Evolutionary conservation across 345 rosid species (phyloP), one percentile per base, ranked within the genome.

Genomic region (Kandelia obovata): DNA sequence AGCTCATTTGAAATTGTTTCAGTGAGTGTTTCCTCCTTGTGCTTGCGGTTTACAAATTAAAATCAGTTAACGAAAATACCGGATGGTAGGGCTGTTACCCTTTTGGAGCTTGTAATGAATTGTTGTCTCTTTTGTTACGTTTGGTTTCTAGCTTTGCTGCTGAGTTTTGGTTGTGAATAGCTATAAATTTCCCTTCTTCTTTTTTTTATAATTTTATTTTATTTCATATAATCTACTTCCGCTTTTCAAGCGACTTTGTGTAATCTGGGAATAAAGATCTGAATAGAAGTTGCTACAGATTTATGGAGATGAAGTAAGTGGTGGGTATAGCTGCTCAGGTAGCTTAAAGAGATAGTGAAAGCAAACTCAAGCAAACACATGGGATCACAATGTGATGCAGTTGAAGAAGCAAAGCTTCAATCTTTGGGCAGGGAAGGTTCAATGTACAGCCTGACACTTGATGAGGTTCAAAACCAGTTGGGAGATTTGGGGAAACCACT

Each of bases 401-500:
- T 56, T 56, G 59, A 56, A 56, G 59, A 56, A 56, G 59, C 28
- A 56, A 25, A 25, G 59, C 11, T 56, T 30, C 59, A 56, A 26
- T 9, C 59, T 56, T 56, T 11, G 17, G 26, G 59, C 6, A 56
- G 59, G 59, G 28, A 56, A 56, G 17, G 59, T 27, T 56, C 59
- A 25, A 25, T 56, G 17, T 43, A 43, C 49, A 56, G 19, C 59
- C 59, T 56, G 59, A 56, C 59, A 25, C 59, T 56, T 56, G 28
- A 56, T 23, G 59, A 56, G 59, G 59, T 56, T 23, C 59, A 56
- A 56, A 56, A 10, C 30, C 59, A 25, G 30, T 56, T 56, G 30
- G 59, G 59, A 10, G 59, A 56, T 56, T 25, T 25, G 30, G 59
- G 28, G 31, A 62, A 51, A 77, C 80, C 25, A 68, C 67, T n/a